Conservation (phyloP, 73 alveolate species). For the Stentor roeselii region DNA sequence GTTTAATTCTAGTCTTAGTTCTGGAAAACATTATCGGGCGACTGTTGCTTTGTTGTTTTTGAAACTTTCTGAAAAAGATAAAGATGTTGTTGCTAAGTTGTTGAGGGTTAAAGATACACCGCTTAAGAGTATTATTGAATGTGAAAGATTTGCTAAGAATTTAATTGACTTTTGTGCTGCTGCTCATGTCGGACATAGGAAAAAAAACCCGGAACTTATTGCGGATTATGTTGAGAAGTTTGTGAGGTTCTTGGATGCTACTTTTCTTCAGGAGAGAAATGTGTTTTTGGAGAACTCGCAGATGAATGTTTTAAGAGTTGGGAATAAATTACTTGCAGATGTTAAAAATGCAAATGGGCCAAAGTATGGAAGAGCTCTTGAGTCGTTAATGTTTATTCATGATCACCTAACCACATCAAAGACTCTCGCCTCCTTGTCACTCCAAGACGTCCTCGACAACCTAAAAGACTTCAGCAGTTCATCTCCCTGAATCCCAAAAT, state of each 20-base stretch:
- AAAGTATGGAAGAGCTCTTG: neutral
- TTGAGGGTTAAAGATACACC: constrained; percentile 22
- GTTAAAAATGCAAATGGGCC: neutral
- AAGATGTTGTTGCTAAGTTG: neutral
- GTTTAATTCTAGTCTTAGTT: neutral
- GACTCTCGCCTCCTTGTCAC: too few species aligned
- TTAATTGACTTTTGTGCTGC: neutral
- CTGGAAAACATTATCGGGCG: constrained; percentile 12
- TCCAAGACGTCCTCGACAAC: too few species aligned
- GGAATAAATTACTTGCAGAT: neutral
- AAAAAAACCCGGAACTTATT: neutral
- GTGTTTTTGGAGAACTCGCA: neutral
- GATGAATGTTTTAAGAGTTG: neutral
- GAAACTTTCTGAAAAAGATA: constrained; percentile 2
- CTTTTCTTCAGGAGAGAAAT: neutral
- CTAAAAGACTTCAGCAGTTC: too few species aligned
- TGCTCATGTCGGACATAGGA: neutral
- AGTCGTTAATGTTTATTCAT: neutral
- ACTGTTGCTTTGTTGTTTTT: neutral
- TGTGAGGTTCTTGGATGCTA: neutral
- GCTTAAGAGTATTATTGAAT: neutral
- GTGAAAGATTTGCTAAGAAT: neutral
- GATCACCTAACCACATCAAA: too few species aligned
- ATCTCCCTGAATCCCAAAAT: too few species aligned
- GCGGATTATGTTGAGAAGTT: neutral